phyloP scores from a whole-genome alignment of 768 basidiomycete species.

The Pluteus cervinus region DNA sequence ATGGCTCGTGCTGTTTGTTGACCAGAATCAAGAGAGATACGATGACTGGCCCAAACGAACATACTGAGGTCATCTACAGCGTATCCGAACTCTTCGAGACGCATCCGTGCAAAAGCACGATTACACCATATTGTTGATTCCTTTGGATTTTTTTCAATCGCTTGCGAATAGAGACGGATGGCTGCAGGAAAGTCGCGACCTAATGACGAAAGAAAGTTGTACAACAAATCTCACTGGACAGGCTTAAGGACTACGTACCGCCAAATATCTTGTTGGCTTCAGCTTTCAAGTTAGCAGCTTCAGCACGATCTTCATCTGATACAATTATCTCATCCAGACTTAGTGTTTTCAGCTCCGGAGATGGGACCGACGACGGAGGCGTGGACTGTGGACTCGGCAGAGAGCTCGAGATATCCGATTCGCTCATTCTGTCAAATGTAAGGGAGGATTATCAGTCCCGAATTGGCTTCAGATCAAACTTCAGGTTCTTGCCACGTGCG shows the following conservation, averaged over 20 bases:
- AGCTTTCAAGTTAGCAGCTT: conserved; percentile 69
- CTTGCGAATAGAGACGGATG: conserved; percentile 72
- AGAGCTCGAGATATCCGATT: conserved; percentile 10
- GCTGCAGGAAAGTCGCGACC: conserved; percentile 76
- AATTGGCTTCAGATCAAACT: no score
- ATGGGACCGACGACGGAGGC: conserved; percentile 49
- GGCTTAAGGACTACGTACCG: conserved; percentile 33
- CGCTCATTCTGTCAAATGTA: no score
- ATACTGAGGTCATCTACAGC: conserved; percentile 83
- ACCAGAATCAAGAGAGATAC: conserved; percentile 3
- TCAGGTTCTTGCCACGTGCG: no score
- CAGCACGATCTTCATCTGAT: conserved; percentile 63
- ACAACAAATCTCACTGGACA: conserved; percentile 1
- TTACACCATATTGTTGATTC: conserved; percentile 94
- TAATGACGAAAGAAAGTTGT: conserved; percentile 9
- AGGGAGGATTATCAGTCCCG: no score
- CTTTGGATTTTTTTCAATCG: conserved; percentile 81
- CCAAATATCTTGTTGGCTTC: conserved; percentile 87
- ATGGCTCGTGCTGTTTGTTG: conserved; percentile 67
- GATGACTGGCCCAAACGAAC: no score
- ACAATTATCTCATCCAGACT: conserved; percentile 41
- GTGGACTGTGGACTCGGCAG: conserved; percentile 31
- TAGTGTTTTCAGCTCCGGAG: conserved; percentile 51
- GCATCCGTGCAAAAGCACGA: conserved; percentile 87
- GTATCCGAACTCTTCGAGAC: conserved; percentile 90